Conservation (phyloP, 129 eudicot species). For the Centrapalus pauciflorus region DNA sequence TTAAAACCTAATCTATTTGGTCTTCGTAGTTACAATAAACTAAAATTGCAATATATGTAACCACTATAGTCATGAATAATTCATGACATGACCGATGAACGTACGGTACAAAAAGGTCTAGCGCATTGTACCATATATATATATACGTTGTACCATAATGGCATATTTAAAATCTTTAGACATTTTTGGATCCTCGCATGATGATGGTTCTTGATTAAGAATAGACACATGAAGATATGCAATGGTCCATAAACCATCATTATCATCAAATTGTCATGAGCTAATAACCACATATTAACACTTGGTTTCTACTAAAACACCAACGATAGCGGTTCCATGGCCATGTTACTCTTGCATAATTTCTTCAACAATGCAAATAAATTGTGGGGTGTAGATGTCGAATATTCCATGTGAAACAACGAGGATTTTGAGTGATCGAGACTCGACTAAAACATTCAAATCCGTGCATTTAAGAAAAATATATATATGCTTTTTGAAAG, state of each 20-base stretch:
- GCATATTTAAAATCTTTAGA: background rate
- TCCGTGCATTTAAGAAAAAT: background rate
- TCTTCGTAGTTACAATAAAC: background rate
- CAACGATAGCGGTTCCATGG: background rate
- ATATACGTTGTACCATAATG: background rate
- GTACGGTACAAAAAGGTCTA: background rate
- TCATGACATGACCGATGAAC: background rate
- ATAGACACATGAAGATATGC: background rate
- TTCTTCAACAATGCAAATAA: background rate
- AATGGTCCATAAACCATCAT: background rate
- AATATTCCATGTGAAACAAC: constrained; percentile 10
- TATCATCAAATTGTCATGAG: constrained; percentile 1
- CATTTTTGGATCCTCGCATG: constrained; percentile 17
- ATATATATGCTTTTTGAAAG: background rate
- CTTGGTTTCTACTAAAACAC: constrained; percentile 19
- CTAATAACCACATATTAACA: constrained; percentile 12
- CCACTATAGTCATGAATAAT: background rate
- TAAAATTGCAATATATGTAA: background rate
- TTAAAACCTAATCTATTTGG: too few relatives aligned
- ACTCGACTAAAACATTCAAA: background rate
- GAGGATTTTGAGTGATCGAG: background rate
- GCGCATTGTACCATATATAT: background rate
- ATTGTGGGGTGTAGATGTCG: background rate
- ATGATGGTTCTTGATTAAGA: constrained; percentile 18
- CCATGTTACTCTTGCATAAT: constrained; percentile 18